Percentiles rank a stretch among this genome's conserved stretches.
Evolutionary conservation across 108 stramenopile species (phyloP).

Genomic region (Epithemia pelagica): DNA sequence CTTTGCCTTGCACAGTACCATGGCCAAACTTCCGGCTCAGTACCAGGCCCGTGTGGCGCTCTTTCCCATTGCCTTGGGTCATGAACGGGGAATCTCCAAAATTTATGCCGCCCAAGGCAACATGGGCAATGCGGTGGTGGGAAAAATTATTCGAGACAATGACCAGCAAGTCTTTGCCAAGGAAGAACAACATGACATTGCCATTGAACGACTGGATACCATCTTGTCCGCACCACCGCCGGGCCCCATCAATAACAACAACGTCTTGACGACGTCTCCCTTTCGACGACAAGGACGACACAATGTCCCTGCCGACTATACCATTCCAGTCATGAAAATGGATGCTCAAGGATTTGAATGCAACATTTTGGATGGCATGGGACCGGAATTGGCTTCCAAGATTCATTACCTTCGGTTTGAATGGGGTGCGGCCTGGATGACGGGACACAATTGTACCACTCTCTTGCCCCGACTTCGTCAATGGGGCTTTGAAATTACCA

Average conservation of each 20-base stretch:
- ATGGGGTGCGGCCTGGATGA: too few species aligned
- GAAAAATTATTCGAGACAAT: background rate
- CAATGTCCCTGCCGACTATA: too few species aligned
- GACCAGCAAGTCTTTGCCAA: background rate
- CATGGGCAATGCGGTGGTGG: conserved; percentile 2
- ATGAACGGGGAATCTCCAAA: background rate
- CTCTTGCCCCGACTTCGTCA: too few species aligned
- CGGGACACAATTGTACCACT: too few species aligned
- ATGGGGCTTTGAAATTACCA: too few species aligned
- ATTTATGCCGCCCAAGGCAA: conserved; percentile 1
- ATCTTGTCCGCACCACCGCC: conserved; percentile 4
- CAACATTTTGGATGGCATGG: conserved; percentile 19
- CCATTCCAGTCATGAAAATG: conserved; percentile 31
- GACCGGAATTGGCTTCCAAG: too few species aligned
- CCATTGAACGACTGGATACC: conserved; percentile 18
- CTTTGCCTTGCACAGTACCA: background rate
- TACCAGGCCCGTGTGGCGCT: background rate
- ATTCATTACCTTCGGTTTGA: too few species aligned
- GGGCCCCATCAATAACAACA: too few species aligned
- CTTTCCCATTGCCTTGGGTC: background rate
- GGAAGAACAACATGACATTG: background rate
- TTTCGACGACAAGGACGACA: too few species aligned
- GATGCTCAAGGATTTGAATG: conserved; percentile 29
- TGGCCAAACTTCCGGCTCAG: background rate
- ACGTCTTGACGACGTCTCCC: too few species aligned